Evolutionary conservation across 352 stramenopile genomes (phyloP).

Genomic region (Aphanomyces euteiches): DNA sequence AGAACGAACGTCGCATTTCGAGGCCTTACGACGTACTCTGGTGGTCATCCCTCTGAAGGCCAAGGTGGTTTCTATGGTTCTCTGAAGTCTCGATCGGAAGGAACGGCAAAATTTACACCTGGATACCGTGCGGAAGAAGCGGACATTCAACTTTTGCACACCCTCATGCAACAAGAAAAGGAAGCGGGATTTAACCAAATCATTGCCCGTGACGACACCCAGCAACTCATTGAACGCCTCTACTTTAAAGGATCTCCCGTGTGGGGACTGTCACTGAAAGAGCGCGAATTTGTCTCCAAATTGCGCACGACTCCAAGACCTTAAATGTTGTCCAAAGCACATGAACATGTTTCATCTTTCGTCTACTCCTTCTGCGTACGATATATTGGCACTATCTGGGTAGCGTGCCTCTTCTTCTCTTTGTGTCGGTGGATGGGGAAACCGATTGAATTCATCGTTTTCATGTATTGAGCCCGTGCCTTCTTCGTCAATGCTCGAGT

Average conservation of each 20-base stretch:
- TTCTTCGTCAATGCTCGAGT: slow-evolving; percentile 18
- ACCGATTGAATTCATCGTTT: not conserved
- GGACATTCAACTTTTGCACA: slow-evolving; percentile 53
- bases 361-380: not conserved
- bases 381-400: not conserved
- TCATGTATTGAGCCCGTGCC: not conserved
- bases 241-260: slow-evolving; percentile 67
- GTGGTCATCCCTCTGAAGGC: slow-evolving; percentile 81
- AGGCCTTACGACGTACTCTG: slow-evolving; percentile 76
- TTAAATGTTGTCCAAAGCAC: not conserved
- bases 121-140: slow-evolving; percentile 60
- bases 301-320: slow-evolving; percentile 32
- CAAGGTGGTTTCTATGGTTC: slow-evolving; percentile 90
- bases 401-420: not conserved
- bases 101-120: slow-evolving; percentile 54
- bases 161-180: slow-evolving; percentile 52
- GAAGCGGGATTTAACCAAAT: slow-evolving; percentile 39
- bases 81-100: slow-evolving; percentile 71
- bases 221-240: slow-evolving; percentile 53
- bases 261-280: slow-evolving; percentile 65
- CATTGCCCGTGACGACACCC: slow-evolving; percentile 40
- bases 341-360: slow-evolving; percentile 1
- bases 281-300: slow-evolving; percentile 69
- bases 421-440: not conserved
- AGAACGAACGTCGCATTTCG: not conserved